phyloP scores from a whole-genome alignment of 495 filamentous ascomycete genomes.

The Lepraria neglecta region DNA sequence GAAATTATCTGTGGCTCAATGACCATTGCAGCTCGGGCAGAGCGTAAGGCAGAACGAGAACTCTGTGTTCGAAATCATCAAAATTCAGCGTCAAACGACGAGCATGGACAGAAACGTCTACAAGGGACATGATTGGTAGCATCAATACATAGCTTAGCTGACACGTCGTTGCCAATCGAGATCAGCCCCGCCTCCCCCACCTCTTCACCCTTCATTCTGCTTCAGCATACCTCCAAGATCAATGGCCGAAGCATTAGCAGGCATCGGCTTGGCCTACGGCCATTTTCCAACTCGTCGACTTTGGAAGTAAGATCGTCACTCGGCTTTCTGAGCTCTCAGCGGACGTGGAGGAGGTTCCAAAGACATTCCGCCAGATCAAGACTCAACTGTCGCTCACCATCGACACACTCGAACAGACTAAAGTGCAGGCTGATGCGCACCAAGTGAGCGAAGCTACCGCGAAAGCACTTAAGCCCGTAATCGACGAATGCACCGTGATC shows the following conservation, averaged over 20 bases:
- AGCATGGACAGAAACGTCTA: too few species aligned
- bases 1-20: too few species aligned
- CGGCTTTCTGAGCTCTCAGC: slow-evolving; percentile 31
- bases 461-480: slow-evolving; percentile 26
- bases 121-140: too few species aligned
- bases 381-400: slow-evolving; percentile 31
- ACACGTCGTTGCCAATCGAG: too few species aligned
- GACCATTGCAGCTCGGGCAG: too few species aligned
- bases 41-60: too few species aligned
- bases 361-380: slow-evolving; percentile 31
- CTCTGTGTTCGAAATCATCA: too few species aligned
- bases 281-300: slow-evolving; percentile 36
- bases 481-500: slow-evolving; percentile 27
- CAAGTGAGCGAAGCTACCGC: slow-evolving; percentile 17
- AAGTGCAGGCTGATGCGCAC: slow-evolving; percentile 21
- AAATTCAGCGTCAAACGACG: too few species aligned
- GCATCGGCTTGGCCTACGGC: slow-evolving; percentile 32
- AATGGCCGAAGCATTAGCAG: slow-evolving; percentile 11
- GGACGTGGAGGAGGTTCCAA: slow-evolving; percentile 28
- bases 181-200: too few species aligned
- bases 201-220: too few species aligned
- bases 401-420: slow-evolving; percentile 26
- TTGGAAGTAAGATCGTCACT: slow-evolving; percentile 31
- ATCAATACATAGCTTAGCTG: too few species aligned
- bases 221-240: background rate